These are phyloP conservation scores for Cyclotella kingstonii DNA, from an alignment of 108 stramenopile species.

Conservation along the genomic window DNA sequence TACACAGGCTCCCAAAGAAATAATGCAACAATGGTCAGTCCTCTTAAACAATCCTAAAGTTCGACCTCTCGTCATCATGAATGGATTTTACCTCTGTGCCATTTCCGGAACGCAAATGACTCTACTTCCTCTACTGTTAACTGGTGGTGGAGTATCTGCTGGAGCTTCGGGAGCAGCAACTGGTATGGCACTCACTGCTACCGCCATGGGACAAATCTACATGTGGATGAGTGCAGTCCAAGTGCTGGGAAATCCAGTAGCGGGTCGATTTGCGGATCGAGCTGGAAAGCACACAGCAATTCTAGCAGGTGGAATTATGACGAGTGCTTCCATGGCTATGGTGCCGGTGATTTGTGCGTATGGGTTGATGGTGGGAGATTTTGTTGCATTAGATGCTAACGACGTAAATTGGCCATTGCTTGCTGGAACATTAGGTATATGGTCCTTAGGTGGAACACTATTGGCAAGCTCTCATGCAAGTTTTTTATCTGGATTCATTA, in stretches of 20 bases:
- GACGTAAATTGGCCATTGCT: constrained; percentile 42
- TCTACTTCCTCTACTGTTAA: constrained; percentile 78
- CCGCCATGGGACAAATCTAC: constrained; percentile 73
- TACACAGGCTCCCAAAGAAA: constrained; percentile 48
- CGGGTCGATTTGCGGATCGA: constrained; percentile 64
- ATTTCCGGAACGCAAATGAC: constrained; percentile 86
- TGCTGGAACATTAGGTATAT: constrained; percentile 59
- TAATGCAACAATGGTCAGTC: constrained; percentile 71
- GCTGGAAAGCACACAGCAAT: constrained; percentile 75
- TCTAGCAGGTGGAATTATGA: constrained; percentile 63
- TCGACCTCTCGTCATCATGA: constrained; percentile 77
- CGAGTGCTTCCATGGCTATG: constrained; percentile 59
- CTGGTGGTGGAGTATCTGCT: constrained; percentile 25
- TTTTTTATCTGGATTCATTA: too few relatives aligned
- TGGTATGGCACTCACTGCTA: constrained; percentile 69
- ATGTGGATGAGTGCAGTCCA: constrained; percentile 83
- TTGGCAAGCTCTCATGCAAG: constrained; percentile 65
- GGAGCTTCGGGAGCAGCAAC: constrained; percentile 22
- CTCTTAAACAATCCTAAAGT: constrained; percentile 48
- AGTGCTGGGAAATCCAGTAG: constrained; percentile 70
- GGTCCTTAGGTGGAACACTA: constrained; percentile 72
- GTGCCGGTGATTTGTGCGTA: constrained; percentile 46
- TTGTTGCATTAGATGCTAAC: constrained; percentile 5
- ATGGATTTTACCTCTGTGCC: constrained; percentile 82
- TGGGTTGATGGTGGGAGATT: constrained; percentile 8